Percentiles rank a stretch among this genome's conserved stretches.
Conservation (phyloP, 108 stramenopile genomes). For the Nitzschia putrida region DNA sequence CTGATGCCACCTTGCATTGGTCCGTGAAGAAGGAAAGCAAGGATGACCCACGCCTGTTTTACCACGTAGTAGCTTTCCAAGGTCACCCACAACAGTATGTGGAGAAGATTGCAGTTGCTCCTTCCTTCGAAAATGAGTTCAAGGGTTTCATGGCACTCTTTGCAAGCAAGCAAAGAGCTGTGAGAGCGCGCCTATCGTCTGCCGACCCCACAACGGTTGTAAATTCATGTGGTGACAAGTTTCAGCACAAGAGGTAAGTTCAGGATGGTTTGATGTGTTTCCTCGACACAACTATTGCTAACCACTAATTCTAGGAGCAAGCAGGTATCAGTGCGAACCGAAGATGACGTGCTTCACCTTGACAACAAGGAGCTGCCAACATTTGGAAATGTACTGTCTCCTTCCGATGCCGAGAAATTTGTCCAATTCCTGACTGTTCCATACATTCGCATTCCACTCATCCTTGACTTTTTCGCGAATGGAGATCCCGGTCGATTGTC, state of each 20-base stretch:
- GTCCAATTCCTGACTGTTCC: conserved; percentile 94
- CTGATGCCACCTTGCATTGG: conserved; percentile 87
- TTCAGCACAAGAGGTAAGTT: conserved; percentile 72
- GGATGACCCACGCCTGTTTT: conserved; percentile 66
- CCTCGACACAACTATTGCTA: neutral
- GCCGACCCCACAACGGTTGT: conserved; percentile 90
- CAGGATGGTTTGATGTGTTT: neutral
- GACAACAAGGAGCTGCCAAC: conserved; percentile 87
- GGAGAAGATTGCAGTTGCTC: conserved; percentile 57
- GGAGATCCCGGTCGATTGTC: conserved; percentile 88
- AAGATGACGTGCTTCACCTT: conserved; percentile 94
- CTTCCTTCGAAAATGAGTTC: conserved; percentile 48
- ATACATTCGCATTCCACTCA: conserved; percentile 94
- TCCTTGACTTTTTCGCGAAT: conserved; percentile 95
- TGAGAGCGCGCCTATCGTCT: conserved; percentile 77
- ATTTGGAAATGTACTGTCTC: conserved; percentile 86
- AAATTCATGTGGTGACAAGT: conserved; percentile 88
- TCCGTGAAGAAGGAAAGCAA: conserved; percentile 47
- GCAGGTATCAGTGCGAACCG: conserved; percentile 80
- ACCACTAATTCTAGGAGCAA: conserved; percentile 41
- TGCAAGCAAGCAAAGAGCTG: conserved; percentile 58
- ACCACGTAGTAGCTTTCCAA: conserved; percentile 74
- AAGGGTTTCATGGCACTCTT: conserved; percentile 76
- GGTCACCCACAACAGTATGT: conserved; percentile 78
- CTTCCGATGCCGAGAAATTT: conserved; percentile 90